phyloP scores from a whole-genome alignment of 805 yeast genomes.

The Wickerhamomyces queroliae region DNA sequence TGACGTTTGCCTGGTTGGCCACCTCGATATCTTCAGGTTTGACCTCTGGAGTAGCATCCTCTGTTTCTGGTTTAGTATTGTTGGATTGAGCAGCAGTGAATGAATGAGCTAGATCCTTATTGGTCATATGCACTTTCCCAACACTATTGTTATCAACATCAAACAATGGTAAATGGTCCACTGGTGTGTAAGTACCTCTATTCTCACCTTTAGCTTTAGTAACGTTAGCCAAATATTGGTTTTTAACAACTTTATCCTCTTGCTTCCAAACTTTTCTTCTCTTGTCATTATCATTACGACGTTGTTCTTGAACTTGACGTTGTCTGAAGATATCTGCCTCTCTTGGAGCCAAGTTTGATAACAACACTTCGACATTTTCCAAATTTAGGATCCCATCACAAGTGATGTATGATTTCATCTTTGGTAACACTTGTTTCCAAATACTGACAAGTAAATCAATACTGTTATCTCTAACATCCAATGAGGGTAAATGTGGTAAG shows the following conservation, averaged over 20 bases:
- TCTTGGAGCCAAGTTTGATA: conserved; percentile 57
- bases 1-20: conserved; percentile 33
- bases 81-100: conserved; percentile 20
- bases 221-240: conserved; percentile 42
- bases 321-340: conserved; percentile 76
- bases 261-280: conserved; percentile 46
- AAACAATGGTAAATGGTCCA: conserved; percentile 68
- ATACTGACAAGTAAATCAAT: conserved; percentile 74
- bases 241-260: conserved; percentile 38
- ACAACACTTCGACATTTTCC: conserved; percentile 66
- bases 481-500: conserved; percentile 90
- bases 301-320: conserved; percentile 61
- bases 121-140: conserved; percentile 59
- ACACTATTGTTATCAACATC: conserved; percentile 71
- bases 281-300: conserved; percentile 60
- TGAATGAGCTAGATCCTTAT: conserved; percentile 60
- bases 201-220: conserved; percentile 66
- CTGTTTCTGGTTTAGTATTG: conserved; percentile 1
- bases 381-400: conserved; percentile 83
- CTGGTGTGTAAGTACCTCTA: conserved; percentile 66
- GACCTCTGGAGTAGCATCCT: conserved; percentile 1
- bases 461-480: conserved; percentile 93
- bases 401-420: conserved; percentile 72
- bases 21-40: conserved; percentile 16
- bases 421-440: conserved; percentile 75